Conservation (phyloP, 352 stramenopile genomes). For the Aphanomyces astaci region DNA sequence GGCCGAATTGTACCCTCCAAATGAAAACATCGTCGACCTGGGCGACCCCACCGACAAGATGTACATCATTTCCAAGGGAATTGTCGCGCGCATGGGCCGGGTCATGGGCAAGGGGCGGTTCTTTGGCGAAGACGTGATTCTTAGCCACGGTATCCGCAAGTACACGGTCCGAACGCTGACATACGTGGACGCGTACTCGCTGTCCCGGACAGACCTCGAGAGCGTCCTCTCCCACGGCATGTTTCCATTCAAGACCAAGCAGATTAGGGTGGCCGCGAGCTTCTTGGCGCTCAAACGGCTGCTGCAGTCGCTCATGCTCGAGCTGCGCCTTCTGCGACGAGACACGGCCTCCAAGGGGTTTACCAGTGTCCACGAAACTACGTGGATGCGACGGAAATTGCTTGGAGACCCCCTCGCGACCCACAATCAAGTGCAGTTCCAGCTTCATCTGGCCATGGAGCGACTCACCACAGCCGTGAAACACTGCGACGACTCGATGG, state of each 20-base stretch:
- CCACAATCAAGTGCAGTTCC: background rate
- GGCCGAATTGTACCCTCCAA: conserved; percentile 21
- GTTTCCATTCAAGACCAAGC: conserved; percentile 24
- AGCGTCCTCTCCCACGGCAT: conserved; percentile 14
- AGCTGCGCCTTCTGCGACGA: conserved; percentile 6
- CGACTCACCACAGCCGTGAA: conserved; percentile 2
- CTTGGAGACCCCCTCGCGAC: conserved; percentile 4
- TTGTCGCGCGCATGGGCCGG: conserved; percentile 18
- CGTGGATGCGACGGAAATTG: conserved; percentile 18
- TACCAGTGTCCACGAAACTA: background rate
- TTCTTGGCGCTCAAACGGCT: conserved; percentile 14
- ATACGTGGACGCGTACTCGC: conserved; percentile 24
- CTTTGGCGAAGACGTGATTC: conserved; percentile 26
- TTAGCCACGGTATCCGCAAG: conserved; percentile 20
- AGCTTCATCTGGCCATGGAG: conserved; percentile 10
- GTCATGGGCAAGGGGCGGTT: conserved; percentile 22
- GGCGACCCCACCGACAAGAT: conserved; percentile 24
- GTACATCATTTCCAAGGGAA: conserved; percentile 24
- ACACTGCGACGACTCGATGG: conserved; percentile 15
- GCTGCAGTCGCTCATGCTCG: conserved; percentile 16
- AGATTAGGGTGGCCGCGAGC: conserved; percentile 11
- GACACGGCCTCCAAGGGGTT: background rate
- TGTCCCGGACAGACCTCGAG: conserved; percentile 16
- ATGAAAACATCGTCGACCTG: conserved; percentile 25
- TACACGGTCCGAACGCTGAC: conserved; percentile 24